Evolutionary conservation across 805 yeast genomes (phyloP).

Genomic region (Spathaspora passalidarum): DNA sequence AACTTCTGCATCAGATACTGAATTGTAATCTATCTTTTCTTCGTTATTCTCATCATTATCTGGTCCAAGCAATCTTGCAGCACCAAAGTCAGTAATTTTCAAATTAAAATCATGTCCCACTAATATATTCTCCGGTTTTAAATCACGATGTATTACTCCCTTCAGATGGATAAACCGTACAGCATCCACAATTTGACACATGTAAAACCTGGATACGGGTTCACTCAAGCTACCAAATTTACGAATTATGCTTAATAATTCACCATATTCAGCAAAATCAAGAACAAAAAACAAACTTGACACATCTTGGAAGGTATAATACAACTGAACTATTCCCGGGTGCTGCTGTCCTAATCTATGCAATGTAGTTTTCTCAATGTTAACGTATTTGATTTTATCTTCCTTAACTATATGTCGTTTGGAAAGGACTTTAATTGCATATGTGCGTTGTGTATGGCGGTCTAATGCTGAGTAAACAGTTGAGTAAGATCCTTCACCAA

Average conservation of each 20-base stretch:
- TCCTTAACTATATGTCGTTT: slow-evolving; percentile 93
- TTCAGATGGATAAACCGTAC: slow-evolving; percentile 82
- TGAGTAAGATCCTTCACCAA: slow-evolving; percentile 96
- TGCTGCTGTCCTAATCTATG: slow-evolving; percentile 82
- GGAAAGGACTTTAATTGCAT: slow-evolving; percentile 88
- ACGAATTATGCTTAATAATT: slow-evolving; percentile 74
- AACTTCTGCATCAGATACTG: background rate
- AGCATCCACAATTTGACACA: slow-evolving; percentile 86
- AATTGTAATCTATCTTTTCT: slow-evolving; percentile 29
- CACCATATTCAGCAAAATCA: slow-evolving; percentile 96
- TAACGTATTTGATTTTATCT: slow-evolving; percentile 91
- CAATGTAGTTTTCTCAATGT: slow-evolving; percentile 88
- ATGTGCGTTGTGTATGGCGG: slow-evolving; percentile 65
- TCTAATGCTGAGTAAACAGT: slow-evolving; percentile 89
- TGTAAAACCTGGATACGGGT: slow-evolving; percentile 71
- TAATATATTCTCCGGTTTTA: slow-evolving; percentile 91
- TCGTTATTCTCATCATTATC: slow-evolving; percentile 22
- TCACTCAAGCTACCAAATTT: slow-evolving; percentile 77
- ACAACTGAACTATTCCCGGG: slow-evolving; percentile 89
- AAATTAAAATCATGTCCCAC: slow-evolving; percentile 82
- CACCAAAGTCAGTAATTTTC: slow-evolving; percentile 95
- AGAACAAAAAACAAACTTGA: slow-evolving; percentile 84
- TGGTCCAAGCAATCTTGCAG: slow-evolving; percentile 71
- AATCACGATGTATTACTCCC: slow-evolving; percentile 90
- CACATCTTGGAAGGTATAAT: slow-evolving; percentile 94